phyloP scores from a whole-genome alignment of 148 eudicot species.

The Pharnaceum exiguum region DNA sequence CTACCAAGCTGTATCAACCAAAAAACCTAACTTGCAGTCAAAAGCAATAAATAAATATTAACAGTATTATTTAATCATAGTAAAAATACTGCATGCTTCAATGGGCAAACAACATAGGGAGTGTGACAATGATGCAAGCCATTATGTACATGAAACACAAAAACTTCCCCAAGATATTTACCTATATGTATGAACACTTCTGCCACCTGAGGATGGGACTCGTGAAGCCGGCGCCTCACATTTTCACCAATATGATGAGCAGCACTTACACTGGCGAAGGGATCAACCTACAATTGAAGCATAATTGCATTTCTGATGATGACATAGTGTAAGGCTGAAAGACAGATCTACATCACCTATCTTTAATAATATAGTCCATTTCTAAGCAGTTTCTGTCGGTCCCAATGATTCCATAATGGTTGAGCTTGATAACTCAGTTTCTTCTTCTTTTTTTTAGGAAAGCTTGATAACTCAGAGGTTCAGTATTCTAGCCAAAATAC shows the following conservation, averaged over 20 bases:
- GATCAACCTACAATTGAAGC: slow-evolving; percentile 69
- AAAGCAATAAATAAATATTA: no score
- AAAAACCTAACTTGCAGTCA: no score
- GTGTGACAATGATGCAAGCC: not conserved
- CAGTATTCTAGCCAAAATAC: no score
- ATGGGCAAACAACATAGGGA: slow-evolving; percentile 1
- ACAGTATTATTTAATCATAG: no score
- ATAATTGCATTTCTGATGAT: slow-evolving; percentile 7
- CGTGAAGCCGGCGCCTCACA: slow-evolving; percentile 65
- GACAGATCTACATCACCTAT: not conserved
- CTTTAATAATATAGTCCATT: no score
- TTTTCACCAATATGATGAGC: slow-evolving; percentile 90
- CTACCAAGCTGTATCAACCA: no score
- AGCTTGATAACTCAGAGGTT: no score
- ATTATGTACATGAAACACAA: not conserved
- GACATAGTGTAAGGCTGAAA: not conserved
- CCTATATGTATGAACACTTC: slow-evolving; percentile 99
- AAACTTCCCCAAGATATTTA: slow-evolving; percentile 8
- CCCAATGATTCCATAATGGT: no score
- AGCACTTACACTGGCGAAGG: slow-evolving; percentile 88
- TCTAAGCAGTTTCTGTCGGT: no score
- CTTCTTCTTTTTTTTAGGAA: no score
- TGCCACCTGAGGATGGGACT: slow-evolving; percentile 74
- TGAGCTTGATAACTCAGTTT: no score
- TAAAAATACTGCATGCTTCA: no score